Conservation (phyloP, 768 basidiomycete species). For the Russula dissimulans region DNA sequence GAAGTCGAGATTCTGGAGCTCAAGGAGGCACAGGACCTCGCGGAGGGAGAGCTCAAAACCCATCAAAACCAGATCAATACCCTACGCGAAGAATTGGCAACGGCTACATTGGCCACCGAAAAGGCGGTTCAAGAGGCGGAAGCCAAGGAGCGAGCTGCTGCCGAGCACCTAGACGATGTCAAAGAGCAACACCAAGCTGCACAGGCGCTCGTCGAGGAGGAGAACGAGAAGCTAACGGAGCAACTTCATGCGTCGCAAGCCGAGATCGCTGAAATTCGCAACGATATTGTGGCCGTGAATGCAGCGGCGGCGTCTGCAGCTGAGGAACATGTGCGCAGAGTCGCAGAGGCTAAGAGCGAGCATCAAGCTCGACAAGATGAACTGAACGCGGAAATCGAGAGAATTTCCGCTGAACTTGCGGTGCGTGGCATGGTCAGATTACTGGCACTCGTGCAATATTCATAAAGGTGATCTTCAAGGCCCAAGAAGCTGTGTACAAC, state of each 20-base stretch:
- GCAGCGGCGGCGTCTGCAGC: slow-evolving; percentile 36
- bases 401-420: slow-evolving; percentile 53
- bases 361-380: slow-evolving; percentile 43
- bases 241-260: slow-evolving; percentile 25
- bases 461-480: slow-evolving; percentile 32
- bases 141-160: slow-evolving; percentile 40
- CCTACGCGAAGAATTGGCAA: slow-evolving; percentile 46
- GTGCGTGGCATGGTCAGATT: slow-evolving; percentile 30
- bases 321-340: slow-evolving; percentile 37
- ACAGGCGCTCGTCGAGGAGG: slow-evolving; percentile 36
- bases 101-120: slow-evolving; percentile 39
- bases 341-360: slow-evolving; percentile 45
- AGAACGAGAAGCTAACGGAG: slow-evolving; percentile 21
- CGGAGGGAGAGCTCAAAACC: slow-evolving; percentile 49
- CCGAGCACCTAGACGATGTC: slow-evolving; percentile 32
- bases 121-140: slow-evolving; percentile 39
- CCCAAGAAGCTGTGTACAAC: slow-evolving; percentile 59
- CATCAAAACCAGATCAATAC: slow-evolving; percentile 37
- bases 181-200: slow-evolving; percentile 38
- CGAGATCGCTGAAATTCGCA: slow-evolving; percentile 35
- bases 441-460: not conserved
- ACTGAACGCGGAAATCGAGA: slow-evolving; percentile 45
- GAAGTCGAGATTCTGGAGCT: slow-evolving; percentile 75
- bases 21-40: slow-evolving; percentile 57
- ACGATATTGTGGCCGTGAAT: slow-evolving; percentile 37